A percentile compares a stretch with the other conserved stretches of the same genome.
These are phyloP conservation scores for Russula vinacea DNA, from an alignment of 768 basidiomycete genomes.

Conservation along the genomic window DNA sequence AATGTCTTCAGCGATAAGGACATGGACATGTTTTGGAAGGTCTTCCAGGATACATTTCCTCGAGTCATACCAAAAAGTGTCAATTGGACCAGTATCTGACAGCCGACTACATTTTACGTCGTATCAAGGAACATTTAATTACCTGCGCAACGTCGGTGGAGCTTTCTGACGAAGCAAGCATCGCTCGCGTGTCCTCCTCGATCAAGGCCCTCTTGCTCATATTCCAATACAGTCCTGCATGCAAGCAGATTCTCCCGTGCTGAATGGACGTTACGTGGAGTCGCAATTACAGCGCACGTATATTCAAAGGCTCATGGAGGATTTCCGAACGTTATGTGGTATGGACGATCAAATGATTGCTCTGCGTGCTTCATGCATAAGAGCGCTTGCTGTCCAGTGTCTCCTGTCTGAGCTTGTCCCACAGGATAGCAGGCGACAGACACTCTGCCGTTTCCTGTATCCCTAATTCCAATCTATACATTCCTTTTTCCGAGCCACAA, in stretches of 20 bases:
- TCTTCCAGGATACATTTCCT: too few species aligned
- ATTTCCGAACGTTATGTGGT: not conserved
- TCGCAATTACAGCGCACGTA: not conserved
- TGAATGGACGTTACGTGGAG: too few species aligned
- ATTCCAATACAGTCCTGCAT: constrained; percentile 4
- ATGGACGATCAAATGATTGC: not conserved
- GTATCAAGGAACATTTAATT: too few species aligned
- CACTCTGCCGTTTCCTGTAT: not conserved
- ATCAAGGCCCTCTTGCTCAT: constrained; percentile 14
- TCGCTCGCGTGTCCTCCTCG: too few species aligned
- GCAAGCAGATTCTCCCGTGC: too few species aligned
- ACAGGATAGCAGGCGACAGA: not conserved
- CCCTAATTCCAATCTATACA: not conserved
- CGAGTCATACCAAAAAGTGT: too few species aligned
- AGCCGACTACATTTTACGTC: too few species aligned
- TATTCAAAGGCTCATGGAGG: not conserved
- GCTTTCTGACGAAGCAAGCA: too few species aligned
- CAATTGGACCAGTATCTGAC: too few species aligned
- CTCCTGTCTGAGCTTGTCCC: not conserved
- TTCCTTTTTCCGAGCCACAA: not conserved
- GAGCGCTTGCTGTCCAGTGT: constrained; percentile 8
- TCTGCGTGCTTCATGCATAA: too few species aligned
- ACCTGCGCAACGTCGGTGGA: too few species aligned
- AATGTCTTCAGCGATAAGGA: constrained; percentile 14
- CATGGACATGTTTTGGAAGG: constrained; percentile 21